Base-by-base conservation (phyloP, 176 grass and related monocot genomes). In the Oryza glumipatula region DNA sequence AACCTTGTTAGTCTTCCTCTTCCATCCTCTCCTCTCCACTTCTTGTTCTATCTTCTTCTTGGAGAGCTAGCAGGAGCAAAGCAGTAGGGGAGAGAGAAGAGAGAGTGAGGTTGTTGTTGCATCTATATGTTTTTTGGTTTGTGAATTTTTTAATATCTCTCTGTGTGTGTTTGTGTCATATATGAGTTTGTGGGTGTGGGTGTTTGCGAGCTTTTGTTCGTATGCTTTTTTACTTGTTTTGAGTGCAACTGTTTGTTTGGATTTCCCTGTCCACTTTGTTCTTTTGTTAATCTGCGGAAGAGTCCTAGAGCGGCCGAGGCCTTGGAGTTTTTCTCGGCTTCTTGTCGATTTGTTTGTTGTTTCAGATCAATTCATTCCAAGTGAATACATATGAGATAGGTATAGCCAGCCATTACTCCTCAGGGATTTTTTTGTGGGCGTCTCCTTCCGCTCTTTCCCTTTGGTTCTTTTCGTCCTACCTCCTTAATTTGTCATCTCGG, bases 191-290 rank as follows among this genome's bases (percentile, higher is more conserved):
- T 64, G 80, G 84, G 80, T 90, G 76, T 84, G 89, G 80, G 81
- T 91, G 85, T 88, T 91, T 88, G 89, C 70, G 89, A 93, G 83
- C 87, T 87, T 94, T 92, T 90, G 82, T 97, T 90, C 77, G 88
- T 56, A 86, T 84, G 85, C 82, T 87, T 95, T 88, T 95, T 91
- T 93, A 88, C 89, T 92, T 91, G 92, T 91, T 91, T 90, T 90
- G 93, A 93, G 91, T 92, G 93, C 91, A 93, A 98, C 88, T 93
- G 86, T 92, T 95, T 79, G 91, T 93, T 95, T 93, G 91, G 93
- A 93, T 95, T 93, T 93, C 91, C 79, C 86, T 88, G 86, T 88
- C 87, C 80, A 15, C 86, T 93, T 97, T 99, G 89, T 92, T 92
- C 84, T 92, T 94, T 89, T 93, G 84, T 89, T 92, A 83, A 87